Conservation (phyloP, 1,139 yeast genomes). For the Casaregolazyma lundiana region DNA sequence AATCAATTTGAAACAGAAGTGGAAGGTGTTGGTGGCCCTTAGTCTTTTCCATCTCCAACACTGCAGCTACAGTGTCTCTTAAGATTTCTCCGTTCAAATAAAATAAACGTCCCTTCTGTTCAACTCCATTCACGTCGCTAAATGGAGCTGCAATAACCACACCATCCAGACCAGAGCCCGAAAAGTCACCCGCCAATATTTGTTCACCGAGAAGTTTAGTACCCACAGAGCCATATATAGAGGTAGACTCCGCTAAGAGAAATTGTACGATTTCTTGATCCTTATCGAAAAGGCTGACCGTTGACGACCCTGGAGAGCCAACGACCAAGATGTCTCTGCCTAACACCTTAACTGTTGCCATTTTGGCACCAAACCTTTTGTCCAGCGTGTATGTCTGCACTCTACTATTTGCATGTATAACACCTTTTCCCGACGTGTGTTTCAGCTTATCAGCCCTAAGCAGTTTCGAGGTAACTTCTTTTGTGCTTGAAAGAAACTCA, state of each 20-base stretch:
- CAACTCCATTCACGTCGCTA: slow-evolving; percentile 30
- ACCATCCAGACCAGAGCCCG: slow-evolving; percentile 39
- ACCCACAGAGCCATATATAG: slow-evolving; percentile 38
- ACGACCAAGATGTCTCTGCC: slow-evolving; percentile 29
- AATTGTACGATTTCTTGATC: slow-evolving; percentile 22
- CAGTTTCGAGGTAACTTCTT: neutral
- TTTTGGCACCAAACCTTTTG: slow-evolving; percentile 31
- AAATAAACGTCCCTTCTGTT: slow-evolving; percentile 42
- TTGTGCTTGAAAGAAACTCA: slow-evolving; percentile 2
- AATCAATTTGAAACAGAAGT: slow-evolving; percentile 25
- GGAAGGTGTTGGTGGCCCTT: slow-evolving; percentile 11
- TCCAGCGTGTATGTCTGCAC: slow-evolving; percentile 12
- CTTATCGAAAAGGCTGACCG: slow-evolving; percentile 29
- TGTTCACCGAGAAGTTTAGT: slow-evolving; percentile 36
- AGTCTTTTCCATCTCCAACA: neutral
- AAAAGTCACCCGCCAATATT: slow-evolving; percentile 33
- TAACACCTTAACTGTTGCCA: slow-evolving; percentile 21
- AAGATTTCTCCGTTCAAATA: slow-evolving; percentile 36
- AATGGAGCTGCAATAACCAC: slow-evolving; percentile 43
- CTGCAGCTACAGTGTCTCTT: slow-evolving; percentile 11
- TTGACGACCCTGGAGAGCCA: slow-evolving; percentile 34
- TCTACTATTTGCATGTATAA: neutral
- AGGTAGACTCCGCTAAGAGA: slow-evolving; percentile 21
- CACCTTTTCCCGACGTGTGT: neutral
- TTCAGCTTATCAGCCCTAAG: neutral